Evolutionary conservation across 169 alveolate species (phyloP), one percentile per base, ranked within the genome.

Genomic region (Cryptosporidium tyzzeri): DNA sequence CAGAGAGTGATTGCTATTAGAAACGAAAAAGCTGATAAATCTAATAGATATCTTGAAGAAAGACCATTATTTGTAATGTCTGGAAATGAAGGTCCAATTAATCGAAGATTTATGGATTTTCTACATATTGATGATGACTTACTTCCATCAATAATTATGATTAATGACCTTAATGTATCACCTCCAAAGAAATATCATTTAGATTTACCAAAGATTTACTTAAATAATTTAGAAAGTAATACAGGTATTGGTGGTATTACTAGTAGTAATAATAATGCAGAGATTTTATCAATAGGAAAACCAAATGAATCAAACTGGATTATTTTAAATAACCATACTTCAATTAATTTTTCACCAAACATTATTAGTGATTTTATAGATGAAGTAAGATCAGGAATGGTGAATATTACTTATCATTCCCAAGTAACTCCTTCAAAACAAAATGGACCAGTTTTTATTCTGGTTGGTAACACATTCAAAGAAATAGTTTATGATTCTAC

Each of bases 401-500:
- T 80, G 23, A 62, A 80, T 29, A 39, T 18, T 29, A 62, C 89
- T 39, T 80, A 41, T 29, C 51, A 62, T 6, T 80, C 89, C 8
- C 89, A 80, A 41, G 70, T 23, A 23, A 26, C 53, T 35, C 89
- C 89, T 45, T n/a, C 55, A 41, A 65, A 80, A 62, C 89, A 80
- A 29, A 80, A n/a, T 61, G 89, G 86, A 3, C 70, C 94, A 62
- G 93, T 92, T 23, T 84, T 65, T 65, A 67, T 93, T 45, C 44
- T 95, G 12, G 97, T 95, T 41, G 96, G 96, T 12, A 92, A 95
- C 71, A 92, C 91, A 71, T 95, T 93, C 92, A 75, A 93, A 51
- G 93, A 93, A 68, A 74, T 93, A 68, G 98, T 95, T 41, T 62
- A 92, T 26, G 94, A 96, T 70, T 67, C 69, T 45, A 91, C 85